A percentile compares a stretch with the other conserved stretches of the same genome.
Conservation (phyloP, 179 eudicot genomes). For the Beta lomatogona region DNA sequence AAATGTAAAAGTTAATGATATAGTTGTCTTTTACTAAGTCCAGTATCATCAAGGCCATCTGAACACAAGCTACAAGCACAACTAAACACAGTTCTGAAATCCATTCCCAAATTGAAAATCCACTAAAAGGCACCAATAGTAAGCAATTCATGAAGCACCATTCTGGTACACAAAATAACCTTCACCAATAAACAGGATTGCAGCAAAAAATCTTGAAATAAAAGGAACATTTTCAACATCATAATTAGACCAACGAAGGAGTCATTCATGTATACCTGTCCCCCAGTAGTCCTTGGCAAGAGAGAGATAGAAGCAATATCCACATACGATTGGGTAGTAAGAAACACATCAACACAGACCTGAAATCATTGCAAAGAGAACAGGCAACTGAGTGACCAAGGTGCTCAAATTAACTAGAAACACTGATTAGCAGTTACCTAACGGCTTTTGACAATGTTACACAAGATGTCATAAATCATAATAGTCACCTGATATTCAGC, state of each 20-base stretch:
- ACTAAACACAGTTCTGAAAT: not conserved
- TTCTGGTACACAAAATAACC: not conserved
- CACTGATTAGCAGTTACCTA: not conserved
- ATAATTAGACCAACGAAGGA: not conserved
- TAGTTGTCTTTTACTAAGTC: not conserved
- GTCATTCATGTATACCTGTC: constrained; percentile 56
- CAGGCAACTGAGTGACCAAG: not conserved
- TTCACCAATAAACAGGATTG: constrained; percentile 1
- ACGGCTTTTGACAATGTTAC: not conserved
- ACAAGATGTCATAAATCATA: not conserved
- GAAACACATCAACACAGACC: constrained; percentile 90
- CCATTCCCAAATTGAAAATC: not conserved
- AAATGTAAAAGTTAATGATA: not conserved
- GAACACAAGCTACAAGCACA: constrained; percentile 4
- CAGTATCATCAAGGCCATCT: not conserved
- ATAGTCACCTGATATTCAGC: constrained; percentile 82
- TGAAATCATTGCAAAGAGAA: constrained; percentile 31
- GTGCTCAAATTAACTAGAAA: not conserved
- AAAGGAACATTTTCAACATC: not conserved
- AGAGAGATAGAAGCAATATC: constrained; percentile 90
- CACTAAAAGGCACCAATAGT: not conserved
- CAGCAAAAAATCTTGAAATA: not conserved
- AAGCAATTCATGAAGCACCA: not conserved
- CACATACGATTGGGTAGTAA: constrained; percentile 79
- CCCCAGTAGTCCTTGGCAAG: constrained; percentile 93